phyloP scores from a whole-genome alignment of 805 yeast genomes.

The Yarrowia sp. region DNA sequence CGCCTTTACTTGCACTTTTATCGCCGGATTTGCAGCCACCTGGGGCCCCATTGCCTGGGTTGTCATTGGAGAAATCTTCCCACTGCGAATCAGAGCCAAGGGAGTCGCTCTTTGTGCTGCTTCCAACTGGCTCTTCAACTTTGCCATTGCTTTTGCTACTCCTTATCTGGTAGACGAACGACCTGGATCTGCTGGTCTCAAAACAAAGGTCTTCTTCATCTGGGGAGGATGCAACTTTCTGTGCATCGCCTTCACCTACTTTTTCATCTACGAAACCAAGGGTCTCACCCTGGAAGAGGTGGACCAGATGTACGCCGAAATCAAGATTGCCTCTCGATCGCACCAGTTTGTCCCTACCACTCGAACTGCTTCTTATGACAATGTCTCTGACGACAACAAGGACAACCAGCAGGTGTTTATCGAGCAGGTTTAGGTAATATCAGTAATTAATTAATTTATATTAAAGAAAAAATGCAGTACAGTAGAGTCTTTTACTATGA shows the following conservation, averaged over 20 bases:
- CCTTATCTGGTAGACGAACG: slow-evolving; percentile 35
- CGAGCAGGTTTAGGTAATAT: not conserved
- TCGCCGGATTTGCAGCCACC: slow-evolving; percentile 53
- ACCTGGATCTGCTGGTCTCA: slow-evolving; percentile 54
- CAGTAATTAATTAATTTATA: not conserved
- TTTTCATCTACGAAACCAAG: slow-evolving; percentile 70
- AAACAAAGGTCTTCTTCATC: slow-evolving; percentile 35
- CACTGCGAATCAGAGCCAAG: slow-evolving; percentile 65
- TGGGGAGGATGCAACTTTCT: slow-evolving; percentile 31
- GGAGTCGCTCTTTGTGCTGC: slow-evolving; percentile 61
- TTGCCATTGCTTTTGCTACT: slow-evolving; percentile 35
- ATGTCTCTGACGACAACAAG: not conserved
- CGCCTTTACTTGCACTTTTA: slow-evolving; percentile 54
- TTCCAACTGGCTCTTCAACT: slow-evolving; percentile 60
- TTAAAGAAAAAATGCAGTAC: too few relatives aligned
- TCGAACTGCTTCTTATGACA: not conserved
- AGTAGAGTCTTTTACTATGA: too few relatives aligned
- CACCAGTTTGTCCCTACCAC: slow-evolving; percentile 12
- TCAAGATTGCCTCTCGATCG: slow-evolving; percentile 14
- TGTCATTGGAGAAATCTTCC: slow-evolving; percentile 63
- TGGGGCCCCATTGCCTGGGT: slow-evolving; percentile 61
- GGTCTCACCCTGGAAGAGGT: slow-evolving; percentile 69
- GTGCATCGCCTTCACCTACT: slow-evolving; percentile 29
- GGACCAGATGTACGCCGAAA: slow-evolving; percentile 53
- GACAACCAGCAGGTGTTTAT: not conserved